Conservation (phyloP, 495 filamentous ascomycete species). For the Penicillium pulvis region DNA sequence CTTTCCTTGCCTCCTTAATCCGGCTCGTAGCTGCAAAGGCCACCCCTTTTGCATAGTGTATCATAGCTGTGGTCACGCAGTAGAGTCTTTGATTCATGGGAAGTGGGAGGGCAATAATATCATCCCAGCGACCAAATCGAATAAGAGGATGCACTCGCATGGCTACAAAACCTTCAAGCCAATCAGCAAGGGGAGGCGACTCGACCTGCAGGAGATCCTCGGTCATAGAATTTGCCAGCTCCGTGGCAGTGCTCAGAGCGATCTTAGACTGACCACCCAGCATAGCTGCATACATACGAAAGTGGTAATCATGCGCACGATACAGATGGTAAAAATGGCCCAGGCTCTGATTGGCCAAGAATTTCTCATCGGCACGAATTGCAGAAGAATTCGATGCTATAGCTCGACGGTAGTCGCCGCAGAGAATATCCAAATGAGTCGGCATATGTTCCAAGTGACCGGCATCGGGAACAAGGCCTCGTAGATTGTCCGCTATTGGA, state of each 20-base stretch:
- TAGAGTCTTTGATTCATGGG: constrained; percentile 58
- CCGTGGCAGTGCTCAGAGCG: constrained; percentile 54
- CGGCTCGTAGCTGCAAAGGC: constrained; percentile 57
- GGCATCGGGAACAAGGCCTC: constrained; percentile 63
- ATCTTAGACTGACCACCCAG: constrained; percentile 60
- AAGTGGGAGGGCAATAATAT: constrained; percentile 51
- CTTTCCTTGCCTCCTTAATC: constrained; percentile 47
- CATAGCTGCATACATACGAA: constrained; percentile 72
- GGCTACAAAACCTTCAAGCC: constrained; percentile 65
- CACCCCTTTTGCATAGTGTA: constrained; percentile 64
- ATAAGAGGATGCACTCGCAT: constrained; percentile 65
- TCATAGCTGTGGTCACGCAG: constrained; percentile 63
- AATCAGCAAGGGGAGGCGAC: constrained; percentile 72
- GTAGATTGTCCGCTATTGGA: constrained; percentile 57
- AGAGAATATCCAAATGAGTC: constrained; percentile 65
- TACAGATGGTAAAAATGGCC: constrained; percentile 72
- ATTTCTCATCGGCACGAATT: constrained; percentile 63
- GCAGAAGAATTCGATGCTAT: constrained; percentile 63
- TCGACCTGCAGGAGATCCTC: constrained; percentile 60
- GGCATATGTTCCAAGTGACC: constrained; percentile 78
- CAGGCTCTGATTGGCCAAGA: constrained; percentile 49
- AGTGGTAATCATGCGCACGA: constrained; percentile 66
- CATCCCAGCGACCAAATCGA: constrained; percentile 67
- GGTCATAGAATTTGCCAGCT: constrained; percentile 56
- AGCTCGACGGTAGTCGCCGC: constrained; percentile 64